phyloP scores from a whole-genome alignment of 1,139 yeast species.

The Oligophagozyma castellii region DNA sequence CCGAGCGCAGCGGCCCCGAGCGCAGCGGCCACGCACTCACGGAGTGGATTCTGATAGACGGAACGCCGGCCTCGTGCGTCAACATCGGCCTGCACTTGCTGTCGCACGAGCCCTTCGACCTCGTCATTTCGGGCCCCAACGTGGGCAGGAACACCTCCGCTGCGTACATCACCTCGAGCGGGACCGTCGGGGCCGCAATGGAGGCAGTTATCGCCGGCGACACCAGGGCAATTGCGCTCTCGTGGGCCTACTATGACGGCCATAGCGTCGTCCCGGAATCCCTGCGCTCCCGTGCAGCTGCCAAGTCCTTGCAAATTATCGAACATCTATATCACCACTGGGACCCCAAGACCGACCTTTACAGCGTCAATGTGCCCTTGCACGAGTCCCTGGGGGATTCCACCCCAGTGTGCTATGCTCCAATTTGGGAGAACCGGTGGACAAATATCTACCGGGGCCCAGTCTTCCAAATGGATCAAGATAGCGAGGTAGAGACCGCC shows the following conservation, averaged over 20 bases:
- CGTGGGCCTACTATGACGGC: conserved; percentile 56
- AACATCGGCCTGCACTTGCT: conserved; percentile 80
- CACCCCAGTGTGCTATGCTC: conserved; percentile 59
- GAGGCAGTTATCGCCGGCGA: conserved; percentile 73
- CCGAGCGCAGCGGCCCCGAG: conserved; percentile 10
- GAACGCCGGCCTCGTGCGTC: conserved; percentile 93
- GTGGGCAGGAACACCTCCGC: conserved; percentile 88
- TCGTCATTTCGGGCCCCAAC: conserved; percentile 89
- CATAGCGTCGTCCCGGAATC: conserved; percentile 38
- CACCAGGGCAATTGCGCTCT: conserved; percentile 60
- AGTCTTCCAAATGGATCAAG: conserved; percentile 16
- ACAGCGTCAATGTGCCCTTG: conserved; percentile 76
- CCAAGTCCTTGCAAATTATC: conserved; percentile 49
- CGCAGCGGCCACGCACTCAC: conserved; percentile 31
- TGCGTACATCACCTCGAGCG: conserved; percentile 80
- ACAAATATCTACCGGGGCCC: conserved; percentile 38
- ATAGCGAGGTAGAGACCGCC: conserved; percentile 33
- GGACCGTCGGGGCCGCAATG: conserved; percentile 97
- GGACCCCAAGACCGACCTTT: conserved; percentile 48
- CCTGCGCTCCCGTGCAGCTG: conserved; percentile 53
- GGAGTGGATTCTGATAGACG: conserved; percentile 80
- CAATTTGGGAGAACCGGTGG: conserved; percentile 74
- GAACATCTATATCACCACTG: conserved; percentile 46
- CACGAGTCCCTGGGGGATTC: conserved; percentile 33
- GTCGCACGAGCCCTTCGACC: conserved; percentile 51